Conservation (phyloP, 2,329 filamentous ascomycete genomes). For the Stylonectria norvegica region DNA sequence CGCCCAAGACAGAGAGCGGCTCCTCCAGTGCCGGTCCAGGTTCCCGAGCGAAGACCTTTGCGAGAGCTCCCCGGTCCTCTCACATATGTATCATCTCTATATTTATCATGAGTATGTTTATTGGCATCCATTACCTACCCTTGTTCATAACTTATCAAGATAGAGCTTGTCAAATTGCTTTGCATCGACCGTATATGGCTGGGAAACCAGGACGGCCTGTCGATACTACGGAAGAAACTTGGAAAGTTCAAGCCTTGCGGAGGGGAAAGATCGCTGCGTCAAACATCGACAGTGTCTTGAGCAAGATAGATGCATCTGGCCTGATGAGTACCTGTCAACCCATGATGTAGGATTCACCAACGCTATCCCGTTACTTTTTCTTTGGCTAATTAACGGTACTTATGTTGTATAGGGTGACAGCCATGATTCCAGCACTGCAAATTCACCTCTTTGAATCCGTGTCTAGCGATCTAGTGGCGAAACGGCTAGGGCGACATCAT, state of each 20-base stretch:
- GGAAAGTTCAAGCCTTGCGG: background rate
- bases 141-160: background rate
- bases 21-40: background rate
- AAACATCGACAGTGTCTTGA: background rate
- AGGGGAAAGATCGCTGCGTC: background rate
- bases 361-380: background rate
- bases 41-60: background rate
- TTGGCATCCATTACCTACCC: background rate
- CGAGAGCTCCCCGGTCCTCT: background rate
- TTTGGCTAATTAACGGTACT: background rate
- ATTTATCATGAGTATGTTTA: background rate
- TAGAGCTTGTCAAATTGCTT: background rate
- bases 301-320: background rate
- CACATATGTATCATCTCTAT: background rate
- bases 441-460: constrained; percentile 13
- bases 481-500: constrained; percentile 9
- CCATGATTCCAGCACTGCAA: constrained; percentile 11
- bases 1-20: background rate
- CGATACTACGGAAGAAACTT: background rate
- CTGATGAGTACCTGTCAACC: background rate
- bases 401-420: constrained; percentile 1
- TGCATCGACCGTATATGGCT: background rate
- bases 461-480: constrained; percentile 1
- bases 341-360: constrained; percentile 3
- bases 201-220: background rate